phyloP scores from a whole-genome alignment of 768 basidiomycete species.

The Dacryopinax spathularia region DNA sequence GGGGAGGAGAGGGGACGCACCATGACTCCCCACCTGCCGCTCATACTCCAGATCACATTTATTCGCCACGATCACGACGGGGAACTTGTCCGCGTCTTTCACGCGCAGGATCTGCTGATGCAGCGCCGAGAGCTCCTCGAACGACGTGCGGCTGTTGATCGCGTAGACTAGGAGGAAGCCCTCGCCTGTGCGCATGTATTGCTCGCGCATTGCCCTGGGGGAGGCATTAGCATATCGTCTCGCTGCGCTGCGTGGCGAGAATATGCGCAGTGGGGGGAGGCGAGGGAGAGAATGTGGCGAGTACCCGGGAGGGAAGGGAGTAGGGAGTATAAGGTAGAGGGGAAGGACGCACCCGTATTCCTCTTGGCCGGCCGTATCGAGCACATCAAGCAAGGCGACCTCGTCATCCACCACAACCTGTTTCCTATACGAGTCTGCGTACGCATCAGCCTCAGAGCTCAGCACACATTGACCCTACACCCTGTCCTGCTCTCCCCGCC shows the following conservation, averaged over 20 bases:
- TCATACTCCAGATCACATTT: slow-evolving; percentile 30
- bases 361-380: slow-evolving; percentile 39
- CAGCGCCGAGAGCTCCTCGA: slow-evolving; percentile 30
- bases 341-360: slow-evolving; percentile 29
- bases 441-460: neutral
- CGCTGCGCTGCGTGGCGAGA: no score
- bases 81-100: slow-evolving; percentile 32
- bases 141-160: slow-evolving; percentile 32
- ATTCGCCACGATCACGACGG: slow-evolving; percentile 33
- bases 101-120: slow-evolving; percentile 32
- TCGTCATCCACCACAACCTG: slow-evolving; percentile 34
- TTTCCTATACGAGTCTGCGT: slow-evolving; percentile 34
- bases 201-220: slow-evolving; percentile 37
- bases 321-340: neutral
- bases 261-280: no score
- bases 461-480: neutral
- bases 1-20: slow-evolving; percentile 18
- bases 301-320: neutral
- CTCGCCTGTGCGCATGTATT: slow-evolving; percentile 36
- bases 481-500: neutral
- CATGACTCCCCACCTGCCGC: slow-evolving; percentile 26
- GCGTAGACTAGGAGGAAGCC: slow-evolving; percentile 37
- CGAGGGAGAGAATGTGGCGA: neutral
- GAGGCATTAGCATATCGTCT: no score
- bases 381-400: slow-evolving; percentile 32